These are phyloP conservation scores for Boletus subparvulus DNA, from an alignment of 768 basidiomycete species.

Conservation along the genomic window DNA sequence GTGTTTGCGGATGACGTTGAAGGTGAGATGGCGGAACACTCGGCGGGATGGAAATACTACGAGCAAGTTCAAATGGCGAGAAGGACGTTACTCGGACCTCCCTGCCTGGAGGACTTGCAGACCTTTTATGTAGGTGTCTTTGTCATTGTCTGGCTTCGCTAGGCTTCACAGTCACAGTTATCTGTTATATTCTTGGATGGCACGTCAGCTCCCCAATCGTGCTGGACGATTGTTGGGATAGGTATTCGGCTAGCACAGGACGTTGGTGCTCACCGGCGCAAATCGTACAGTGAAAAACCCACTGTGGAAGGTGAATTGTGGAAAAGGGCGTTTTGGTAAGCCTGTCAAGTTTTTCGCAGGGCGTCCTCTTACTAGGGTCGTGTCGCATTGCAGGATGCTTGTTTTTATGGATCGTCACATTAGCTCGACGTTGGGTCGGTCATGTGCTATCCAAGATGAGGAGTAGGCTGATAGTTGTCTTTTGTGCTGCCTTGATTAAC, in stretches of 20 bases:
- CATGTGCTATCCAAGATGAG: constrained; percentile 66
- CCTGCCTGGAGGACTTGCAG: constrained; percentile 71
- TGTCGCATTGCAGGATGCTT: constrained; percentile 24
- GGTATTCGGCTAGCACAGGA: constrained; percentile 60
- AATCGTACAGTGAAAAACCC: constrained; percentile 29
- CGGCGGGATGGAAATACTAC: constrained; percentile 52
- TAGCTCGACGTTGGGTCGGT: constrained; percentile 59
- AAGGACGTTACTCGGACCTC: constrained; percentile 54
- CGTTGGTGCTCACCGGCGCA: constrained; percentile 52
- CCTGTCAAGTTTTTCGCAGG: not conserved
- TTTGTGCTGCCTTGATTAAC: not conserved
- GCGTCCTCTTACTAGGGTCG: not conserved
- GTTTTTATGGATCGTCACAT: constrained; percentile 31
- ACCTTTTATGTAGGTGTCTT: constrained; percentile 50
- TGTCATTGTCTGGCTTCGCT: constrained; percentile 10
- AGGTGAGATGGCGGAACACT: constrained; percentile 36
- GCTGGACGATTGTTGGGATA: constrained; percentile 67
- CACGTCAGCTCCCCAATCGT: constrained; percentile 58
- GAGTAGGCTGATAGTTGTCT: constrained; percentile 45
- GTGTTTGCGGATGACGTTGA: constrained; percentile 41
- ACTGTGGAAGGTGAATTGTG: constrained; percentile 58
- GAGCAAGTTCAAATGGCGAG: constrained; percentile 57
- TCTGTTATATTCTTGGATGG: constrained; percentile 54
- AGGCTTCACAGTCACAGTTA: constrained; percentile 37
- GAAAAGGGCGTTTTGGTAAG: constrained; percentile 54